Evolutionary conservation across 345 rosid genomes (phyloP).

Genomic region (thale cress (Arabidopsis thaliana)): TAIR10.1 NC_003075.7:16045001-16045500

Average conservation of each 20-base stretch:
- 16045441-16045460: constrained; percentile 14
- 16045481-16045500: constrained; percentile 41
- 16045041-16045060: constrained; percentile 56
- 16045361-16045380: constrained; percentile 44
- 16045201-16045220: constrained; percentile 62
- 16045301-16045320: constrained; percentile 50
- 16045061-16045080: constrained; percentile 66
- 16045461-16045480: constrained; percentile 37
- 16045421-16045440: not conserved
- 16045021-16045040: constrained; percentile 47
- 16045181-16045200: constrained; percentile 59
- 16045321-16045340: constrained; percentile 52
- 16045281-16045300: constrained; percentile 54
- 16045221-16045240: constrained; percentile 56
- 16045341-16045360: constrained; percentile 52
- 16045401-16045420: not conserved
- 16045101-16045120: constrained; percentile 48
- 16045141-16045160: constrained; percentile 57
- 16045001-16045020: constrained; percentile 49
- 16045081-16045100: constrained; percentile 53
- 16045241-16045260: constrained; percentile 51
- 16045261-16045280: constrained; percentile 54
- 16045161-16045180: constrained; percentile 57
- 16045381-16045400: too few relatives aligned
- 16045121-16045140: constrained; percentile 50